Base-by-base conservation (phyloP, 768 basidiomycete species). In the Auriculariales sp. region DNA sequence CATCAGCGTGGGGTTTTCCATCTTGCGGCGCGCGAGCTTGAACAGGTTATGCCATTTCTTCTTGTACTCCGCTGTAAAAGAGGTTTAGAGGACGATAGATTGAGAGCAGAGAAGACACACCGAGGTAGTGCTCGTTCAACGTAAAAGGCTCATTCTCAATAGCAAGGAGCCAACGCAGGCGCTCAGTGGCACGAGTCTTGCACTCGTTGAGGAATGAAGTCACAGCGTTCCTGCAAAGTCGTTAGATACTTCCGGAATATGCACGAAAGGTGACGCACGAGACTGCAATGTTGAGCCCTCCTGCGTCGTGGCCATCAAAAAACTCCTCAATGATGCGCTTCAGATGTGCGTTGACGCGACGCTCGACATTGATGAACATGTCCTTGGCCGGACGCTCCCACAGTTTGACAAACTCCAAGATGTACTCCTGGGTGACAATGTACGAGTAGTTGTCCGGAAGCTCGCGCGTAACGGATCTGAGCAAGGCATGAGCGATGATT, bases 401-500 rank as follows among this genome's bases (percentile, higher is more conserved):
- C 45, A 72, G 56, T 12, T 55, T 30, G 3, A 73, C 68, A 28
- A 77, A 58, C 0, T 61, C 51, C 2, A 56, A 48, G 49, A 86
- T 79, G 52, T 73, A 79, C 0, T 60, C 57, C 9, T 68, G 59
- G 42, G 77, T 74, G 0, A 85, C 77, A 0, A 77, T 65, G 52
- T 79, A 84, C 0, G 83, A 33, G 52, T 76, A 81, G 52, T 73
- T 71, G 14, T 74, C 78, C 0, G 82, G 82, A 0, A 86, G 69
- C 55, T 86, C 83, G 1, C 84, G 74, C 0, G 82, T 80, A 3
- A 78, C 71, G 1, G 83, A 75, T 17, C 85, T 87, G 49, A 9
- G 32, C 29, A 49, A n/a, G n/a, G n/a, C n/a, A n/a, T n/a, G n/a
- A n/a, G n/a, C n/a, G n/a, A n/a, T n/a, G n/a, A n/a, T n/a, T n/a